Evolutionary conservation across 768 basidiomycete species (phyloP), one percentile per base, ranked within the genome.

Genomic region (Mycena crocata): DNA sequence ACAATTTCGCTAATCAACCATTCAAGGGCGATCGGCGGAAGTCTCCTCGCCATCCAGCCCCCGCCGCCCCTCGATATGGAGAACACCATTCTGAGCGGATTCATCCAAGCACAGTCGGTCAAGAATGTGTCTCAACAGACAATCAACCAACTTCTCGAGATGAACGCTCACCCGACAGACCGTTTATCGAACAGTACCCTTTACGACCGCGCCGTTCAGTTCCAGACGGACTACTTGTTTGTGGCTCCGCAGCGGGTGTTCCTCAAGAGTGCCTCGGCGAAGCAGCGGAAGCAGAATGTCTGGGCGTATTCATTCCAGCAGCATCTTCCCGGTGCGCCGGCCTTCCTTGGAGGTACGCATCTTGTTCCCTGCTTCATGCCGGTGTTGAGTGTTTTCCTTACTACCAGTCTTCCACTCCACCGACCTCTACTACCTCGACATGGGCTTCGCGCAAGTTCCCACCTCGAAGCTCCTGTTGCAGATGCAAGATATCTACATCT

Each of bases 401-500:
- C 17, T 17, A 9, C 10, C 32, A 58, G 57, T 24, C 15, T 58
- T 58, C 57, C 57, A 58, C 45, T 24, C 45, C 17, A 19, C 4
- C 32, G 57, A 58, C 23, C 57, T 58, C n/a, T 58, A 58, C 34
- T 58, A 58, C 34, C 57, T 58, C 37, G 57, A 58, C 28, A 48
- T 58, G 8, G 57, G 57, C 7, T n/a, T n/a, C n/a, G n/a, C n/a
- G n/a, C n/a, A n/a, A n/a, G n/a, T n/a, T n/a, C n/a, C n/a, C n/a
- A n/a, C 40, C 48, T 45, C 5, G 46, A 31, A 31, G 31, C 57
- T 58, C 23, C 9, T 12, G 45, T 24, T 23, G 2, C 45, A 58
- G 32, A 46, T 58, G 57, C 57, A 58, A 37, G 57, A 58, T 35
- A 34, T 48, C 34, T 58, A 58, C 32, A 58, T 58, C 45, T 35